Conservation (phyloP, 2,329 filamentous ascomycete species). For the Beauveria rudraprayagi region DNA sequence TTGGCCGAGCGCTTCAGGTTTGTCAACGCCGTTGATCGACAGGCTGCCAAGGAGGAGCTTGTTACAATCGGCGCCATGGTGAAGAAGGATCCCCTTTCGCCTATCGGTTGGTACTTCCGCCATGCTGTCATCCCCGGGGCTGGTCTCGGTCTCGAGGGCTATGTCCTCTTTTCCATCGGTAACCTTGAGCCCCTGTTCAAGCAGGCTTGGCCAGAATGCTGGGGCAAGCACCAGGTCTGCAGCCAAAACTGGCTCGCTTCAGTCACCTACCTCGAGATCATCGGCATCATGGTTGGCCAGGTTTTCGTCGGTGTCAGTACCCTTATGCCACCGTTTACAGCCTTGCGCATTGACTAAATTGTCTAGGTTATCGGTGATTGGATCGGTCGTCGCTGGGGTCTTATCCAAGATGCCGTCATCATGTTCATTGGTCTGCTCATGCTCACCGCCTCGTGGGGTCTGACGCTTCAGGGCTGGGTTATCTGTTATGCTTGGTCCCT, state of each 20-base stretch:
- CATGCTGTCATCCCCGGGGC: conserved; percentile 91
- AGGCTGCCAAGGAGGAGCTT: conserved; percentile 63
- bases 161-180: conserved; percentile 94
- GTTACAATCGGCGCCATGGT: conserved; percentile 64
- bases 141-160: conserved; percentile 86
- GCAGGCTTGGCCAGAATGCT: conserved; percentile 69
- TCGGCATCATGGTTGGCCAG: conserved; percentile 92
- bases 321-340: neutral
- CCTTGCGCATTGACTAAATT: conserved; percentile 13
- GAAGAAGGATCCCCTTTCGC: conserved; percentile 78
- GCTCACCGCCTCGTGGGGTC: conserved; percentile 85
- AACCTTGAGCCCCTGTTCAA: conserved; percentile 80
- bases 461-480: conserved; percentile 84
- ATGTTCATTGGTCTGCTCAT: conserved; percentile 92
- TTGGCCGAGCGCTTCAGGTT: conserved; percentile 64
- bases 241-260: conserved; percentile 71
- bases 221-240: conserved; percentile 61
- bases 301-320: conserved; percentile 66
- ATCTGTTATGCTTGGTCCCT: conserved; percentile 94
- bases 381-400: conserved; percentile 87
- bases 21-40: conserved; percentile 62
- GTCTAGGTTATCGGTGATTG: conserved; percentile 52
- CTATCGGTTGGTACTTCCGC: conserved; percentile 77
- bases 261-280: conserved; percentile 85
- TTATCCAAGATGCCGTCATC: conserved; percentile 88